Evolutionary conservation across 352 stramenopile genomes (phyloP).

Genomic region (Phytophthora quininea): DNA sequence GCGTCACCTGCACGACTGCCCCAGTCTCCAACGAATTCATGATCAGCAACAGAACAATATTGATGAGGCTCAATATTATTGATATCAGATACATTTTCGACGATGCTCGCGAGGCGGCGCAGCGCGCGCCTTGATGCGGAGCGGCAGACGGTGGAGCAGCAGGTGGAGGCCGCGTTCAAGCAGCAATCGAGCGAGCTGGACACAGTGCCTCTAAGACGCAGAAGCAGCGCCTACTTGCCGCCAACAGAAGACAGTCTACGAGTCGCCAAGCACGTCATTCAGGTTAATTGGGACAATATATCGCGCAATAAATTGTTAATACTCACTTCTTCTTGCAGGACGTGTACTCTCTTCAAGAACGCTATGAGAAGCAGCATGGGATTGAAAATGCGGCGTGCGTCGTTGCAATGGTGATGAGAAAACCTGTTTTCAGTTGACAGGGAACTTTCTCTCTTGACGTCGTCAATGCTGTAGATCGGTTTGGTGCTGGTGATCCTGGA

Average conservation of each 20-base stretch:
- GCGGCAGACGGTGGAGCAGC: conserved; percentile 52
- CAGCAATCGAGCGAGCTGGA: conserved; percentile 14
- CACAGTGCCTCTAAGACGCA: conserved; percentile 14
- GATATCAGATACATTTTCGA: conserved; percentile 19
- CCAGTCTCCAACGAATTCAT: conserved; percentile 49
- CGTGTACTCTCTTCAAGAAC: conserved; percentile 64
- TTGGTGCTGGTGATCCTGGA: conserved; percentile 74
- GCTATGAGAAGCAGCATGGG: conserved; percentile 63
- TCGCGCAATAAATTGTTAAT: background rate
- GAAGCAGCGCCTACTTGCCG: conserved; percentile 57
- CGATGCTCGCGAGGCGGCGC: conserved; percentile 32
- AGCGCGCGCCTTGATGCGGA: conserved; percentile 55
- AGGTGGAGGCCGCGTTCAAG: conserved; percentile 48
- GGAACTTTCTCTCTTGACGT: too few species aligned
- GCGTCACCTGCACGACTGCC: conserved; percentile 60
- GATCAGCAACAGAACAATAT: conserved; percentile 17
- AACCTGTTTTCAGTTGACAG: too few species aligned
- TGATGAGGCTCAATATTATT: conserved; percentile 1
- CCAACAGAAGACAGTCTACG: conserved; percentile 37
- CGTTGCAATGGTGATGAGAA: conserved; percentile 47
- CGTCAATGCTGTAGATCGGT: conserved; percentile 33
- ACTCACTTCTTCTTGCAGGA: conserved; percentile 31
- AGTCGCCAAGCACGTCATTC: conserved; percentile 60
- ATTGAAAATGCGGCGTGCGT: conserved; percentile 65
- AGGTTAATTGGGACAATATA: conserved; percentile 27